Conservation (phyloP, 2,329 filamentous ascomycete genomes). For the Fusarium miscanthi region DNA sequence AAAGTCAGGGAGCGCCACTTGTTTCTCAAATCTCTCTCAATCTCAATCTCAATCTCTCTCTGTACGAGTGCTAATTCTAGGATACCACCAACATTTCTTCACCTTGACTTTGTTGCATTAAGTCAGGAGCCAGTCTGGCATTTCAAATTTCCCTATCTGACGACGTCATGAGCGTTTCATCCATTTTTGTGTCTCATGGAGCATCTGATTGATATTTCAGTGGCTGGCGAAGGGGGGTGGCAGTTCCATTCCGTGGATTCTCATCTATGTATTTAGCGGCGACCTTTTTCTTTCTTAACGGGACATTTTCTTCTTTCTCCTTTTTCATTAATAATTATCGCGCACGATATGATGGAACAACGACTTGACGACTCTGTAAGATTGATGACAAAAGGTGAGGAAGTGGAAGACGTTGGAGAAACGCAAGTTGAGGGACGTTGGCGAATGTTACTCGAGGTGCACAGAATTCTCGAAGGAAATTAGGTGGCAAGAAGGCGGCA, state of each 20-base stretch:
- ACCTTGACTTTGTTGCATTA: constrained; percentile 38
- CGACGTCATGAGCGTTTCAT: constrained; percentile 44
- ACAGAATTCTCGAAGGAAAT: not conserved
- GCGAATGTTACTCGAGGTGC: constrained; percentile 1
- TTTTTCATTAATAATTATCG: constrained; percentile 29
- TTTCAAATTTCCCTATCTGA: constrained; percentile 42
- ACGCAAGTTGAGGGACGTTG: not conserved
- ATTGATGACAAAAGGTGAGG: constrained; percentile 28
- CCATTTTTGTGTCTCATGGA: constrained; percentile 40
- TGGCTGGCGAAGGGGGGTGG: constrained; percentile 38
- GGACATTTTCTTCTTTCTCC: constrained; percentile 27
- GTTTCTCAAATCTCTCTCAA: constrained; percentile 37
- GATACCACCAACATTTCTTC: constrained; percentile 46
- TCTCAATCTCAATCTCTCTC: constrained; percentile 39
- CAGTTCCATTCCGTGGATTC: constrained; percentile 40
- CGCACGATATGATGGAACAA: constrained; percentile 32
- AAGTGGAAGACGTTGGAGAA: not conserved
- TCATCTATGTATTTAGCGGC: constrained; percentile 44
- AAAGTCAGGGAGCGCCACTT: constrained; percentile 44
- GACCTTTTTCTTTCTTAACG: constrained; percentile 41
- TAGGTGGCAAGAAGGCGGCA: constrained; percentile 4
- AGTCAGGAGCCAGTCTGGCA: constrained; percentile 41
- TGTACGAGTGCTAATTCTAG: constrained; percentile 45
- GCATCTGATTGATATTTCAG: constrained; percentile 41
- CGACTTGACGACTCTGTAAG: constrained; percentile 30